Conservation (phyloP, 208 protist species). For the Leishmania mexicana region DNA sequence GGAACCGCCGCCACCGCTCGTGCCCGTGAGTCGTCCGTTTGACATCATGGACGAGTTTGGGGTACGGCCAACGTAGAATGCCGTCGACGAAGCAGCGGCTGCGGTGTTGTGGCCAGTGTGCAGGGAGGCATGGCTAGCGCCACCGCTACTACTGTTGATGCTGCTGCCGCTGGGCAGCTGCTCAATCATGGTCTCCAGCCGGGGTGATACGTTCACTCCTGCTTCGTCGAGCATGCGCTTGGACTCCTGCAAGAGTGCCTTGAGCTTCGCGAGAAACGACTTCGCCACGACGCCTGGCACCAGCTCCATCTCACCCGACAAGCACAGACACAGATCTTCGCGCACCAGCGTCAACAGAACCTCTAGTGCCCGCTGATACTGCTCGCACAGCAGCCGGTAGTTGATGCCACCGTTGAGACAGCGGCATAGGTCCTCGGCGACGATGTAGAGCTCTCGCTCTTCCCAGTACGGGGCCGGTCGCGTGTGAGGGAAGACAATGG, state of each 20-base stretch:
- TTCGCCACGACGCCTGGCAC: slow-evolving; percentile 19
- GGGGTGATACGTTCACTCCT: slow-evolving; percentile 32
- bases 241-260: slow-evolving; percentile 39
- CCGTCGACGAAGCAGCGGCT: not conserved
- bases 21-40: not conserved
- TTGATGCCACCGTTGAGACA: slow-evolving; percentile 84
- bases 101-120: slow-evolving; percentile 1
- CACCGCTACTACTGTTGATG: not conserved
- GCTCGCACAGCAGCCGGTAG: slow-evolving; percentile 69
- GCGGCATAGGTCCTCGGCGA: slow-evolving; percentile 65
- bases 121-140: not conserved
- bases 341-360: slow-evolving; percentile 49
- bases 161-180: slow-evolving; percentile 1
- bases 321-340: slow-evolving; percentile 50
- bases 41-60: not conserved
- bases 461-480: slow-evolving; percentile 44
- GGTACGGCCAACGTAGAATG: not conserved
- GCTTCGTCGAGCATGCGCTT: slow-evolving; percentile 32
- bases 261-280: slow-evolving; percentile 22
- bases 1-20: not conserved
- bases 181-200: slow-evolving; percentile 19
- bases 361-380: slow-evolving; percentile 55
- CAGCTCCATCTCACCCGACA: slow-evolving; percentile 32
- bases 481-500: slow-evolving; percentile 9
- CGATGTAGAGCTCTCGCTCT: slow-evolving; percentile 72